Evolutionary conservation across 2,329 filamentous ascomycete species (phyloP), one percentile per base, ranked within the genome.

Genomic region (Claviceps pusilla): DNA sequence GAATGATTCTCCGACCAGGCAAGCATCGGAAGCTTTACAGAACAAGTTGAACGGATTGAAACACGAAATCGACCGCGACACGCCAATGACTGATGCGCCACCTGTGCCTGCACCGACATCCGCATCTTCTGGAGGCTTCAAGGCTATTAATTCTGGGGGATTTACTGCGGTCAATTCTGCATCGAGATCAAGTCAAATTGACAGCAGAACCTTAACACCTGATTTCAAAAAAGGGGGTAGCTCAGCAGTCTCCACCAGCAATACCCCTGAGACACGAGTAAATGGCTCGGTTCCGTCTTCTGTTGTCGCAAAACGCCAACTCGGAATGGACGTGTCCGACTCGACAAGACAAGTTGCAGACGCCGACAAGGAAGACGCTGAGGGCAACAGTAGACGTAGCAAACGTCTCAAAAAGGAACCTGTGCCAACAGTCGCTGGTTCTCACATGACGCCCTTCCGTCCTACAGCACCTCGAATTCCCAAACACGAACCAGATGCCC

Each of bases 381-480:
- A 89, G 51, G 74, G 73, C 60, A 79, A 79, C 57, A 88, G 86
- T 59, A 81, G 93, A 58, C 83, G 91, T 55, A 96, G 90, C 69
- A 98, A 98, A 72, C 83, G 93, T 47, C 76, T 95, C 12, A 95
- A 93, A 69, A 95, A 94, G 56, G 79, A 82, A 69, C 73, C 76
- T 47, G 79, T 84, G 41, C 89, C 91, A 47, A 95, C 88, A 39
- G 89, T 98, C 60, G 89, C 89, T 59, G 93, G 93, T 54, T 97
- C 91, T 52, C 89, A 97, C 71, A 97, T 97, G 89, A 93, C 88
- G 57, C 81, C 91, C 63, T 89, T 95, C 65, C 87, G 91, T 53
- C 88, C 91, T 55, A 84, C 86, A 31, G 83, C 84, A 16, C 87
- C 84, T 19, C 79, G 81, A 58, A 75, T 83, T 56, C 75, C 77